Conservation (phyloP, 768 basidiomycete species). For the Macrocybe gigantea region DNA sequence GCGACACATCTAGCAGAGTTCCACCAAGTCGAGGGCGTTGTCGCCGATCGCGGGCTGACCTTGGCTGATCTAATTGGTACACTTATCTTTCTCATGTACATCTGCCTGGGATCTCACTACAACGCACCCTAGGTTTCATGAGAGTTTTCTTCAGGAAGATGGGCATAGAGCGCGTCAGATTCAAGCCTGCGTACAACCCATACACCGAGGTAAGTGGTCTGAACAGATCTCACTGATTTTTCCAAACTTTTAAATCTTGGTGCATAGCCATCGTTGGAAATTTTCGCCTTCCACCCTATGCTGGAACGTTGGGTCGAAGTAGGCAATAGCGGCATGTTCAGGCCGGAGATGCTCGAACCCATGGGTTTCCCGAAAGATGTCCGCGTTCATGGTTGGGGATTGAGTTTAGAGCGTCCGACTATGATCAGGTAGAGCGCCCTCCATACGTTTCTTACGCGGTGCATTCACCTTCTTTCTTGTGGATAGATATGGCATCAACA, state of each 20-base stretch:
- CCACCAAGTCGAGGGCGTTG: slow-evolving; percentile 99
- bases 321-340: slow-evolving; percentile 99
- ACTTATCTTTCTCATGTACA: neutral
- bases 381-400: slow-evolving; percentile 95
- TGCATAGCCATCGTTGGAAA: slow-evolving; percentile 85
- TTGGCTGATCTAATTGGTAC: slow-evolving; percentile 92
- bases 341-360: slow-evolving; percentile 98
- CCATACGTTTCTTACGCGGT: neutral
- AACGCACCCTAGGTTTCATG: slow-evolving; percentile 76
- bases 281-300: slow-evolving; percentile 96
- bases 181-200: slow-evolving; percentile 99
- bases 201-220: slow-evolving; percentile 74
- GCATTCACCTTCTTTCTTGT: neutral
- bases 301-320: slow-evolving; percentile 96
- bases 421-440: slow-evolving; percentile 82
- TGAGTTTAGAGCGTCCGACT: slow-evolving; percentile 90
- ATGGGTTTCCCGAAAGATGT: slow-evolving; percentile 98
- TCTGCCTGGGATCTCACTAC: neutral
- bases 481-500: slow-evolving; percentile 89
- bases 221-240: neutral
- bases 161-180: slow-evolving; percentile 89
- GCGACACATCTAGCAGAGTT: slow-evolving; percentile 98
- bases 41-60: slow-evolving; percentile 89
- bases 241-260: slow-evolving; percentile 1
- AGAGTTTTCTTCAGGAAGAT: slow-evolving; percentile 97